Base-by-base conservation (phyloP, 345 rosid genomes). In the Camelina sativa region DNA sequence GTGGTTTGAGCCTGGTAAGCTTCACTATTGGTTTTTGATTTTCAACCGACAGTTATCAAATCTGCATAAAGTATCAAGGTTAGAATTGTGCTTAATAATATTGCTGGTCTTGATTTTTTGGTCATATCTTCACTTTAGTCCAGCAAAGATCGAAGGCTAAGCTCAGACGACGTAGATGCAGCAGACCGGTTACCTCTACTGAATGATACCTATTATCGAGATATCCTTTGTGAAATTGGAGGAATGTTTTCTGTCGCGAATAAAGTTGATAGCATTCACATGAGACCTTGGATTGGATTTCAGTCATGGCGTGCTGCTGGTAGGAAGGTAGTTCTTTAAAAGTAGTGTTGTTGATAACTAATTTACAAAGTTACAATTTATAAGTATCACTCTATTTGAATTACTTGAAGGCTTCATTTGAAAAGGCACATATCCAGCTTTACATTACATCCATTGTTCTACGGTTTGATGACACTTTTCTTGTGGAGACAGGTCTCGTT, bases 211-310 rank as follows among this genome's bases (percentile, higher is more conserved):
- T 79, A 79, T 77, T 91, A 86, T 69, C 82, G 82, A 74, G 81
- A 91, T 78, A 57, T 86, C 71, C 87, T 92, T 17, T 92, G 99
- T 75, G 99, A 96, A 81, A 79, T 88, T 62, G 99, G 99, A 75
- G 99, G 99, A 81, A 88, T 96, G 97, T 88, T 96, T 81, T 82
- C 98, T 34, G 81, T 96, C 65, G 99, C 99, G 72, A 87, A 86
- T 63, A 86, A 69, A 87, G 92, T 96, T 72, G 99, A 96, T 80
- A 83, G 83, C 80, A 84, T 92, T 82, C 99, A 96, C 82, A 83
- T 65, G 76, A 89, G 98, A 82, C 99, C 99, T 67, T 96, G 99
- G 99, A 96, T 96, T 77, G 99, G 99, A 59, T 95, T 95, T 81
- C 99, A 95, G 73, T 95, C 99, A 75, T 92, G 99, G 99, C 96